Evolutionary conservation across 345 rosid genomes (phyloP), one percentile per base, ranked within the genome.

Genomic region (Citrus sp.): DNA sequence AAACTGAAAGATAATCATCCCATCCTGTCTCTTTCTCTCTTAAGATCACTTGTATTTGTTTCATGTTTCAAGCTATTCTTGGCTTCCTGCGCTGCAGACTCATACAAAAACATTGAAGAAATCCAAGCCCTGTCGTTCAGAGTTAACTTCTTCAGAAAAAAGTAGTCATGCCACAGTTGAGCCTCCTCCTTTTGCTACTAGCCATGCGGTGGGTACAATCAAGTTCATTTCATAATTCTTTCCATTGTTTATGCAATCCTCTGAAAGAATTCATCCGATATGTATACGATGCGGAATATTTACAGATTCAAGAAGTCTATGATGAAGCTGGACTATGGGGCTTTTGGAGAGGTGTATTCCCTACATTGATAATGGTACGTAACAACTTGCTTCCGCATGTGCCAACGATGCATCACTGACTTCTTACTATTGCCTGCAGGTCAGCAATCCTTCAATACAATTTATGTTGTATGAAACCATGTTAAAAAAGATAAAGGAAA

Each of bases 371-470:
- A 83, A 96, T 96, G 99, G 99, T 96, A 89, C 0, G 90, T 82
- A 51, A 76, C 54, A 82, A 79, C 81, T 81, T 66, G 75, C 84
- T 82, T 32, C 78, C 64, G n/a, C 70, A n/a, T 67, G 65, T 84
- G 82, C 38, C 62, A 59, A 65, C 32, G 67, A 72, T 55, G 77
- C 78, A 58, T 73, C 71, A 42, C 73, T 89, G 73, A 88, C 82
- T 84, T 67, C 79, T 16, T 77, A 16, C 77, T 78, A 27, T 79
- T 68, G 56, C 70, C 64, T 49, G 35, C 84, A 96, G 99, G 99
- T 96, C 8, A 92, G 99, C 87, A 96, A 96, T 88, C 99, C 98
- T 42, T 89, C 99, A 14, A 89, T 96, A 66, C 99, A 96, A 84
- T 96, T 96, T 80, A 96, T 94, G 99, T 82, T 96, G 78, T 96